Evolutionary conservation across 306 rosid species (phyloP).

Genomic region (Begonia fuchsioides): DNA sequence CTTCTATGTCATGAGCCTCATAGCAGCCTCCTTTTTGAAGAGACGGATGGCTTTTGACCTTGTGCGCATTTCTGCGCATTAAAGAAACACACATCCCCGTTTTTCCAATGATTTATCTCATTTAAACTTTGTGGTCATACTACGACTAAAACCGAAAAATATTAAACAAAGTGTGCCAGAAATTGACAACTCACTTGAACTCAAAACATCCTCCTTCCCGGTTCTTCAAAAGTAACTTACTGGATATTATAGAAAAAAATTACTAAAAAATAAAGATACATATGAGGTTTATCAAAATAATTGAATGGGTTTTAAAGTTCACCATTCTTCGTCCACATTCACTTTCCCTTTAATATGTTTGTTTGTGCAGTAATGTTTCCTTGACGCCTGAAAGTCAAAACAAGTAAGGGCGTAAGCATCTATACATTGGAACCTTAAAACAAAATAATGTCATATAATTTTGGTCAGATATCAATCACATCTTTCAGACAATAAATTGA

Average conservation of each 20-base stretch:
- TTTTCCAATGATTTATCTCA: neutral
- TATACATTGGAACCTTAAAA: no score
- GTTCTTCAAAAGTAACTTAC: constrained; percentile 61
- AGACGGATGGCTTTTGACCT: constrained; percentile 72
- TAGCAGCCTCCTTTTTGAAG: constrained; percentile 86
- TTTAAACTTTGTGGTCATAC: neutral
- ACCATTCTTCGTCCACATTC: no score
- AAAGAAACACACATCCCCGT: constrained; percentile 1
- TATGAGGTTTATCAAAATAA: no score
- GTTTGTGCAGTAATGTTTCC: no score
- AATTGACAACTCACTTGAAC: constrained; percentile 49
- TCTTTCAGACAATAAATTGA: neutral
- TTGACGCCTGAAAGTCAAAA: no score
- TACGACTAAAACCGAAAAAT: neutral
- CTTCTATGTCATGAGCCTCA: constrained; percentile 87
- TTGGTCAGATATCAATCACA: no score
- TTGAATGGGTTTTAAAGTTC: no score
- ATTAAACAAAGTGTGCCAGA: constrained; percentile 3
- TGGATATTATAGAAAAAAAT: constrained; percentile 21
- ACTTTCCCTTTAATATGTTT: no score
- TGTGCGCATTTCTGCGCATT: constrained; percentile 43
- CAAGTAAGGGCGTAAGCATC: no score
- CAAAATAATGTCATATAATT: no score
- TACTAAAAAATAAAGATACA: constrained; percentile 3
- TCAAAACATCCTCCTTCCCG: constrained; percentile 52